These are phyloP conservation scores for Colletotrichum brevisporum DNA, from an alignment of 2,329 filamentous ascomycete species.

Conservation along the genomic window DNA sequence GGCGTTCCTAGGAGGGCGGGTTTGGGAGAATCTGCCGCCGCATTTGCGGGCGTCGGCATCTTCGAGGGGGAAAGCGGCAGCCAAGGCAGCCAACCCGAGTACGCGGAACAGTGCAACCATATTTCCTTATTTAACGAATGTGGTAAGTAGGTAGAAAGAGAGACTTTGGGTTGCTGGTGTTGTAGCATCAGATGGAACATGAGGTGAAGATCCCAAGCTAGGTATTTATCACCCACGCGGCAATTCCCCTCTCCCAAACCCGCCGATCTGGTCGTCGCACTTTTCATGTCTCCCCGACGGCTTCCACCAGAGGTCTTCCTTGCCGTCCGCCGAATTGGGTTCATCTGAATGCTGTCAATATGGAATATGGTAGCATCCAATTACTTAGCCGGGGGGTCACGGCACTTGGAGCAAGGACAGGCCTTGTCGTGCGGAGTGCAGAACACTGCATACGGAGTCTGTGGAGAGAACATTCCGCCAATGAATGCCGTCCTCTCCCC, in stretches of 20 bases:
- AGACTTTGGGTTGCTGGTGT: background rate
- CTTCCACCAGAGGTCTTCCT: background rate
- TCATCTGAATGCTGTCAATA: constrained; percentile 12
- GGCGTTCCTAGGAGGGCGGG: constrained; percentile 2
- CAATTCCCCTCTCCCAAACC: background rate
- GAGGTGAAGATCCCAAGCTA: background rate
- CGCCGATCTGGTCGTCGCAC: constrained; percentile 4
- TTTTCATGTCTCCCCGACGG: background rate
- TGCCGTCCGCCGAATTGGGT: background rate
- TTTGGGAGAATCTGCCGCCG: constrained; percentile 21
- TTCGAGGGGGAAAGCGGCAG: constrained; percentile 1
- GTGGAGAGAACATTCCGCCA: constrained; percentile 25
- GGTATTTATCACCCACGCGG: constrained; percentile 23
- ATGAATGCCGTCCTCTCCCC: background rate
- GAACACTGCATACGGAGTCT: constrained; percentile 17
- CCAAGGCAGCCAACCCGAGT: constrained; percentile 6
- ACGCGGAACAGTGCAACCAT: constrained; percentile 29
- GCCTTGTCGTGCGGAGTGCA: constrained; percentile 16
- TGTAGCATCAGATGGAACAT: background rate
- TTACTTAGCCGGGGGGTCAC: constrained; percentile 1
- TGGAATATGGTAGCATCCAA: constrained; percentile 8
- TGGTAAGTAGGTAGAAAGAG: background rate
- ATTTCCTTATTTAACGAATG: constrained; percentile 5
- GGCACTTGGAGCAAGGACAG: constrained; percentile 20
- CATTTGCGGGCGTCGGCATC: constrained; percentile 15